A percentile compares a stretch with the other conserved stretches of the same genome.
Evolutionary conservation across 805 yeast species (phyloP).

Genomic region (Hanseniaspora vineae): DNA sequence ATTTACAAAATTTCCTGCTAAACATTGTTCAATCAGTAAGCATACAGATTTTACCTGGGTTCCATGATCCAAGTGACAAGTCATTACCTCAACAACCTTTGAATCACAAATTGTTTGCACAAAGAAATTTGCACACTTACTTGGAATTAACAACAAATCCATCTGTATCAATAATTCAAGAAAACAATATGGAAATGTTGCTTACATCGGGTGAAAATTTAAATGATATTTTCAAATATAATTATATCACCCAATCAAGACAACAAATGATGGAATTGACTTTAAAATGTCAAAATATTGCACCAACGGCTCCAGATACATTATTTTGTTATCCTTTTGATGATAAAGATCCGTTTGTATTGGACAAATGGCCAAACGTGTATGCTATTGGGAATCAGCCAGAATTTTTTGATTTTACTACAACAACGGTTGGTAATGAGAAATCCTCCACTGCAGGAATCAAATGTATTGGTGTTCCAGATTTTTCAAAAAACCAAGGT

Average conservation of each 20-base stretch:
- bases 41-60: constrained; percentile 75
- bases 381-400: constrained; percentile 81
- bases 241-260: constrained; percentile 24
- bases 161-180: constrained; percentile 34
- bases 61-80: constrained; percentile 69
- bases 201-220: constrained; percentile 82
- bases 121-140: constrained; percentile 12
- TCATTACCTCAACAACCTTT: constrained; percentile 84
- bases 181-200: constrained; percentile 43
- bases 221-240: constrained; percentile 61
- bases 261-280: constrained; percentile 52
- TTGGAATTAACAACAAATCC: constrained; percentile 56
- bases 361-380: constrained; percentile 75
- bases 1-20: constrained; percentile 46
- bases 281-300: constrained; percentile 70
- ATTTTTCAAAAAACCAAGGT: constrained; percentile 26
- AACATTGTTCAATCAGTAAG: constrained; percentile 50
- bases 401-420: constrained; percentile 31
- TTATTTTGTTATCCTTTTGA: constrained; percentile 74
- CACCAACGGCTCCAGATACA: constrained; percentile 96
- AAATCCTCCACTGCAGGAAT: too few relatives aligned
- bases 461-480: constrained; percentile 55
- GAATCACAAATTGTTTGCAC: constrained; percentile 60
- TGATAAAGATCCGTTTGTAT: constrained; percentile 64
- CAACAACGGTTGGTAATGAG: constrained; percentile 11